Evolutionary conservation across 2,329 filamentous ascomycete species (phyloP), one percentile per base, ranked within the genome.

Genomic region (Neonectria sp.): DNA sequence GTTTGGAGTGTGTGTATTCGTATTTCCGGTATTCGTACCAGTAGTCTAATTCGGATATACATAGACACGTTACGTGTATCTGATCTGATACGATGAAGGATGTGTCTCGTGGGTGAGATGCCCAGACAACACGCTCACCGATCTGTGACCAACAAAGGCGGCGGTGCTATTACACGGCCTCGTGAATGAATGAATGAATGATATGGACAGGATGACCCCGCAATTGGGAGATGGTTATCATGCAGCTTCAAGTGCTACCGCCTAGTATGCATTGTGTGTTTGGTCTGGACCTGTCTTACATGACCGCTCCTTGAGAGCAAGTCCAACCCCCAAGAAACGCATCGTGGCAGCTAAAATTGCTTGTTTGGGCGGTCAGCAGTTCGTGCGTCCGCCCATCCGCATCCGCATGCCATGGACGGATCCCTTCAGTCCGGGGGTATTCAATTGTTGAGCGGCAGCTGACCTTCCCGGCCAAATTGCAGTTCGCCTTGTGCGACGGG

Each of bases 331-430:
- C 24, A 56, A 67, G 53, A 55, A 37, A 60, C 58, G 59, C 40
- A 45, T 21, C 40, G 40, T 24, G 11, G 40, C 55, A 62, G 57
- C 60, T 46, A 49, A 63, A 51, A 57, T 70, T 69, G 65, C 62
- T 73, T 74, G 65, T 70, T 65, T 69, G 52, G 63, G 73, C 72
- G 70, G 71, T 75, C 67, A 73, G 69, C 69, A 73, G 58, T 56
- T 56, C 45, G 58, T 53, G 53, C 57, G 43, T 55, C 55, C 46
- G 24, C 29, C 37, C 46, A 29, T 37, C 29, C 31, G 37, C 55
- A 31, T 9, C 37, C 33, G 15, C 17, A 48, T 12, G 25, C 29
- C 49, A 11, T 51, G 60, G 59, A 63, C 35, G 46, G 46, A 29
- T 33, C 43, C 43, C 37, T 37, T 51, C 55, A 60, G 60, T 56